Percentiles rank a stretch among this genome's conserved stretches.
Evolutionary conservation across 352 stramenopile genomes (phyloP).

Genomic region (Aphanomyces euteiches): DNA sequence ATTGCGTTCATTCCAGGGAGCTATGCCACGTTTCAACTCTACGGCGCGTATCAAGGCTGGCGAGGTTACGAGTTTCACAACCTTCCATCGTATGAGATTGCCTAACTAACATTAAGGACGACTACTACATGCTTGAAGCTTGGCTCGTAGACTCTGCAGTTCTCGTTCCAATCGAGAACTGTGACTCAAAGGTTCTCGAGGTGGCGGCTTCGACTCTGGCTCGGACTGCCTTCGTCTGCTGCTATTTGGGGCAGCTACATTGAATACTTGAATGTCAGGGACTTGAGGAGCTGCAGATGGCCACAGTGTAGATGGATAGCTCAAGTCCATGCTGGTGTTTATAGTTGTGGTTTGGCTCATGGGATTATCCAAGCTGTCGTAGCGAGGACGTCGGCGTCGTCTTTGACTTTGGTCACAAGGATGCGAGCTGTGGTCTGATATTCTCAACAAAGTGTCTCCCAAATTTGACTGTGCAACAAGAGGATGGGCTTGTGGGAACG

Average conservation of each 20-base stretch:
- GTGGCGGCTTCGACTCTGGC: too few species aligned
- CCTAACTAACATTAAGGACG: background rate
- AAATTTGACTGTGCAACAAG: background rate
- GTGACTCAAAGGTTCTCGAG: background rate
- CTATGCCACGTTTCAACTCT: constrained; percentile 75
- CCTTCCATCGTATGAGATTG: constrained; percentile 48
- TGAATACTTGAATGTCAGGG: background rate
- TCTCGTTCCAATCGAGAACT: background rate
- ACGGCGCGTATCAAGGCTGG: constrained; percentile 78
- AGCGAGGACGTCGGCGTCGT: background rate
- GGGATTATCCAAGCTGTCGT: background rate
- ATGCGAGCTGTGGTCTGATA: background rate
- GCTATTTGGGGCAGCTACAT: background rate
- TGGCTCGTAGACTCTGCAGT: background rate
- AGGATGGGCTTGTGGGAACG: background rate
- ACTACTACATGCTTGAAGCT: constrained; percentile 7
- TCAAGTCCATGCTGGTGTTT: constrained; percentile 30
- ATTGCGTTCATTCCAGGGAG: constrained; percentile 67
- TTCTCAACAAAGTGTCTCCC: background rate
- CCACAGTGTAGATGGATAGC: constrained; percentile 9
- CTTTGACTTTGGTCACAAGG: background rate
- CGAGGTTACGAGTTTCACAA: constrained; percentile 82
- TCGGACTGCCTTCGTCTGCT: too few species aligned
- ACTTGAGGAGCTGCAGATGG: background rate
- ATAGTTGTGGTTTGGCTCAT: constrained; percentile 16